Percentiles rank a stretch among this genome's conserved stretches.
These are phyloP conservation scores for Chlorella sp. DNA, from an alignment of 139 green algal genomes.

Conservation along the genomic window DNA sequence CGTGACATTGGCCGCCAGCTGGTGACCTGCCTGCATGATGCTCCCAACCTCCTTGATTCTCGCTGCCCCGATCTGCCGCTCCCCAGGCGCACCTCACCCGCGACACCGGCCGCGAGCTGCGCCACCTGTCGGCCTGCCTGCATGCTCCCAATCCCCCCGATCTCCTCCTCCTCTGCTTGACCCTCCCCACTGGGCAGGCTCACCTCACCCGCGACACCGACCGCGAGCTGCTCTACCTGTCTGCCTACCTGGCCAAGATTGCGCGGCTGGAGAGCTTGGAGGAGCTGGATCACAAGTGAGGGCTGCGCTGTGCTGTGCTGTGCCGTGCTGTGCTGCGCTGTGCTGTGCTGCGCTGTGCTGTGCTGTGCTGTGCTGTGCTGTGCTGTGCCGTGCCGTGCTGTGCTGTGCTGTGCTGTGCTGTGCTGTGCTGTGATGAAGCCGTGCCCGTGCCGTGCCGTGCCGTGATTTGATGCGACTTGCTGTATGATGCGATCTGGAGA, in stretches of 20 bases:
- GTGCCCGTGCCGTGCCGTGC: too few species aligned
- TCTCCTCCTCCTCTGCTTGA: too few species aligned
- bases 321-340: too few species aligned
- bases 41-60: not conserved
- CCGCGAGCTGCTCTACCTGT: constrained; percentile 87
- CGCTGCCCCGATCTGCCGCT: too few species aligned
- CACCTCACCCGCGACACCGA: constrained; percentile 81
- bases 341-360: not conserved
- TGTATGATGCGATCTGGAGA: too few species aligned
- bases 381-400: not conserved
- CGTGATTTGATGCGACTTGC: not conserved
- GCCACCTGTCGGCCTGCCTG: constrained; percentile 85
- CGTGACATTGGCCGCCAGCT: too few species aligned
- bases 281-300: constrained; percentile 78
- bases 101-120: constrained; percentile 86
- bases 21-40: too few species aligned
- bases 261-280: constrained; percentile 66
- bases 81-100: constrained; percentile 74
- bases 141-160: too few species aligned
- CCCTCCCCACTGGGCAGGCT: too few species aligned
- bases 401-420: too few species aligned
- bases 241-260: constrained; percentile 84
- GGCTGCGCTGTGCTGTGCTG: not conserved
- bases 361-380: too few species aligned
- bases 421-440: too few species aligned